Conservation (phyloP, 179 eudicot species). For the Heliamphora pulchella region DNA sequence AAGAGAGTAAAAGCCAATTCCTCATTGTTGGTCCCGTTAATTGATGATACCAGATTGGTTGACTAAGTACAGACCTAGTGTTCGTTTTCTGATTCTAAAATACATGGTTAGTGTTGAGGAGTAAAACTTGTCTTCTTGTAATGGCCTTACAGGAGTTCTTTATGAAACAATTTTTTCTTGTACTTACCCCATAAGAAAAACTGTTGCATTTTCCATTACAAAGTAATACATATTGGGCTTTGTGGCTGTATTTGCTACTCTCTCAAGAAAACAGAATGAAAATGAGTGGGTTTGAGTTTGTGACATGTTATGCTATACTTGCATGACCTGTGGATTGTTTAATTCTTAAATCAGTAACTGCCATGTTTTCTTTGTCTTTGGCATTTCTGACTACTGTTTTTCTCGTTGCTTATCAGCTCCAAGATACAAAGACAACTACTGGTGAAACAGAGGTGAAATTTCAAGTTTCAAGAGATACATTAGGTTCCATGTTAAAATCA, state of each 20-base stretch:
- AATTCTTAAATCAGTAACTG: not conserved
- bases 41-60: too few relatives aligned
- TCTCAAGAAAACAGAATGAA: not conserved
- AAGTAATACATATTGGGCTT: not conserved
- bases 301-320: not conserved
- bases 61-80: too few relatives aligned
- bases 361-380: not conserved
- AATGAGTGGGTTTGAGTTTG: not conserved
- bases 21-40: too few relatives aligned
- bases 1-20: too few relatives aligned
- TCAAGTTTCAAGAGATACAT: constrained; percentile 51
- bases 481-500: constrained; percentile 48
- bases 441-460: constrained; percentile 52
- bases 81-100: too few relatives aligned
- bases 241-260: not conserved
- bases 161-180: not conserved
- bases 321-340: not conserved
- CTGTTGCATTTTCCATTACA: not conserved
- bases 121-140: not conserved
- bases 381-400: not conserved
- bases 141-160: not conserved
- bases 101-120: too few relatives aligned
- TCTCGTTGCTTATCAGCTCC: constrained; percentile 29
- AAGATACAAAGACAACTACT: constrained; percentile 35
- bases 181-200: not conserved